Evolutionary conservation across 2,329 filamentous ascomycete genomes (phyloP).

Genomic region (Colletotrichum abscissum): DNA sequence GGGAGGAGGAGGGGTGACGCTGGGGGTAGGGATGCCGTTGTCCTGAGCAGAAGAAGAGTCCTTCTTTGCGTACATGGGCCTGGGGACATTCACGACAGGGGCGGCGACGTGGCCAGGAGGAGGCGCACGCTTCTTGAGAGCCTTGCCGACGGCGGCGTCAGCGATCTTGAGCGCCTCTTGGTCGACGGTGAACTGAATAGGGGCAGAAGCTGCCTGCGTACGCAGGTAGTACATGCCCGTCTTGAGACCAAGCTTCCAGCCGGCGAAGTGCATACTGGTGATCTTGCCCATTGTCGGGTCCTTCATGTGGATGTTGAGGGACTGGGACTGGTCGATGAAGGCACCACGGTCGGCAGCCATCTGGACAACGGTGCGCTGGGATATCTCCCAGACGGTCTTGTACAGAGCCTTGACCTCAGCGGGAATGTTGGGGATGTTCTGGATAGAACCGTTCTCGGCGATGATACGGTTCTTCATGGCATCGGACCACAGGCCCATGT

Average conservation of each 20-base stretch:
- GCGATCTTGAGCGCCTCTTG: slow-evolving; percentile 91
- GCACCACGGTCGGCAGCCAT: slow-evolving; percentile 99
- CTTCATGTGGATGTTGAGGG: slow-evolving; percentile 99
- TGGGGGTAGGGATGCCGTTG: slow-evolving; percentile 77
- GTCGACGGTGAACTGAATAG: slow-evolving; percentile 99
- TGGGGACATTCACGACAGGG: slow-evolving; percentile 68
- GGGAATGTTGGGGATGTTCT: slow-evolving; percentile 97
- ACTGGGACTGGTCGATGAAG: slow-evolving; percentile 99
- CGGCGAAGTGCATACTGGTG: slow-evolving; percentile 98
- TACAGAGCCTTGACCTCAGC: slow-evolving; percentile 96
- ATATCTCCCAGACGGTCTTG: slow-evolving; percentile 99
- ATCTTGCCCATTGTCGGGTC: slow-evolving; percentile 99
- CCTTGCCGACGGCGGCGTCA: slow-evolving; percentile 80
- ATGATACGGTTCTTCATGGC: slow-evolving; percentile 99
- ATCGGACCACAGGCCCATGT: slow-evolving; percentile 98
- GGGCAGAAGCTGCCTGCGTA: slow-evolving; percentile 94
- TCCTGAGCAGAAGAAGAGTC: slow-evolving; percentile 55
- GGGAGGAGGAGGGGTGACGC: slow-evolving; percentile 72
- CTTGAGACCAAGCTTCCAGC: slow-evolving; percentile 99
- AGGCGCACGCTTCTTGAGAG: slow-evolving; percentile 76
- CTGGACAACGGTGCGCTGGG: slow-evolving; percentile 92
- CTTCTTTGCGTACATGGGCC: slow-evolving; percentile 71
- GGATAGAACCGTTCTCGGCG: slow-evolving; percentile 92
- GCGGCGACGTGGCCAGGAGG: slow-evolving; percentile 69
- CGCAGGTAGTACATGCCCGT: slow-evolving; percentile 99